phyloP scores from a whole-genome alignment of 73 alveolate species.

The Stentor roeselii region DNA sequence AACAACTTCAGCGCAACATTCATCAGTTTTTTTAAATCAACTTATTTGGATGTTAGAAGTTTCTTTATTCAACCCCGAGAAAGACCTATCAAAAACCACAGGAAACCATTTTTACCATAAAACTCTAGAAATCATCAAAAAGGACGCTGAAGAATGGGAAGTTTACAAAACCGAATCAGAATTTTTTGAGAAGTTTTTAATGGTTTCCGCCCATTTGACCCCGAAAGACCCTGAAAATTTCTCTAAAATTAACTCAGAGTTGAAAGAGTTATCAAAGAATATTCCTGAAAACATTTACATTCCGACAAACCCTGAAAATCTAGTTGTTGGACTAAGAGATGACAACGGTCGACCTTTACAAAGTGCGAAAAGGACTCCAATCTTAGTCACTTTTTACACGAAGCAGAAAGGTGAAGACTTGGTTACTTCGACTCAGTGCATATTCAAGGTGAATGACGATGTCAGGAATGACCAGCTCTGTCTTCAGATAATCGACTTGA shows the following conservation, averaged over 20 bases:
- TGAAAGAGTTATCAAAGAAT: not conserved
- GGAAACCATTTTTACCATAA: not conserved
- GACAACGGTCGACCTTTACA: constrained; percentile 25
- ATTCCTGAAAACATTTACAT: not conserved
- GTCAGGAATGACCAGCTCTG: constrained; percentile 20
- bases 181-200: not conserved
- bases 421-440: not conserved
- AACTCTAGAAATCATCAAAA: not conserved
- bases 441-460: constrained; percentile 30
- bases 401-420: not conserved
- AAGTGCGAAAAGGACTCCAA: constrained; percentile 27
- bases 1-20: not conserved
- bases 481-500: constrained; percentile 7
- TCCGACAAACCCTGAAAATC: not conserved
- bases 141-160: not conserved
- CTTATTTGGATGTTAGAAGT: not conserved
- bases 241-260: not conserved
- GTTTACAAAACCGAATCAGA: not conserved
- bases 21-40: constrained; percentile 6
- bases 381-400: constrained; percentile 13
- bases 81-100: not conserved
- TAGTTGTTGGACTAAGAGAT: constrained; percentile 1
- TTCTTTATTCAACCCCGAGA: not conserved
- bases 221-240: constrained; percentile 2
- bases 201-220: not conserved